Percentiles rank a stretch among this genome's conserved stretches.
Evolutionary conservation across 192 early-diverging fungal species (phyloP).

Genomic region (Podila epicladia): DNA sequence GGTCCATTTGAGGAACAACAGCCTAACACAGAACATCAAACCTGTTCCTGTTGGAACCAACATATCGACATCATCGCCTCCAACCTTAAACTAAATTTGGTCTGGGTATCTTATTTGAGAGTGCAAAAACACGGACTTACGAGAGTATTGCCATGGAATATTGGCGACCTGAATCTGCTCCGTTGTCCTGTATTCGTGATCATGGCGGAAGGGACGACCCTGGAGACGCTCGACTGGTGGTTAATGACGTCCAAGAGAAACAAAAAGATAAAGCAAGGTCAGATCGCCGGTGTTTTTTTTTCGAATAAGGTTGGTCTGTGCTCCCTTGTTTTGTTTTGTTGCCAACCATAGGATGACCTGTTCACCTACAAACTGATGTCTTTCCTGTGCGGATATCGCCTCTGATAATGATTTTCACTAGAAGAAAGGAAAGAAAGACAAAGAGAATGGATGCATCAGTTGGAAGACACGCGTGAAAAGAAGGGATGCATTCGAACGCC

Average conservation of each 20-base stretch:
- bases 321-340: neutral
- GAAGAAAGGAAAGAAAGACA: neutral
- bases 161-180: constrained; percentile 69
- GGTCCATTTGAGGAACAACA: too few relatives aligned
- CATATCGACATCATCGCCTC: neutral
- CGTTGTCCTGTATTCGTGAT: constrained; percentile 59
- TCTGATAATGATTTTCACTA: constrained; percentile 69
- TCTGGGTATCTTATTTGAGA: neutral
- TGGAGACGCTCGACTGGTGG: constrained; percentile 61
- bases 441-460: neutral
- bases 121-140: constrained; percentile 17
- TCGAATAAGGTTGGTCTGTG: constrained; percentile 14
- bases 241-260: neutral
- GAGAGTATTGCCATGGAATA: constrained; percentile 67
- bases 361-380: constrained; percentile 60
- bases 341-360: neutral
- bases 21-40: too few relatives aligned
- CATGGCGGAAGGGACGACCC: constrained; percentile 51
- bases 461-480: too few relatives aligned
- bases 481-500: neutral
- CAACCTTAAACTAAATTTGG: neutral
- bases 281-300: neutral
- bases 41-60: neutral
- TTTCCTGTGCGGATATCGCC: constrained; percentile 70
- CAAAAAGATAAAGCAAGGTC: constrained; percentile 1